A percentile compares a stretch with the other conserved stretches of the same genome.
Conservation (phyloP, 202 grass and related monocot species). For the Hordeum pubiflorum region DNA sequence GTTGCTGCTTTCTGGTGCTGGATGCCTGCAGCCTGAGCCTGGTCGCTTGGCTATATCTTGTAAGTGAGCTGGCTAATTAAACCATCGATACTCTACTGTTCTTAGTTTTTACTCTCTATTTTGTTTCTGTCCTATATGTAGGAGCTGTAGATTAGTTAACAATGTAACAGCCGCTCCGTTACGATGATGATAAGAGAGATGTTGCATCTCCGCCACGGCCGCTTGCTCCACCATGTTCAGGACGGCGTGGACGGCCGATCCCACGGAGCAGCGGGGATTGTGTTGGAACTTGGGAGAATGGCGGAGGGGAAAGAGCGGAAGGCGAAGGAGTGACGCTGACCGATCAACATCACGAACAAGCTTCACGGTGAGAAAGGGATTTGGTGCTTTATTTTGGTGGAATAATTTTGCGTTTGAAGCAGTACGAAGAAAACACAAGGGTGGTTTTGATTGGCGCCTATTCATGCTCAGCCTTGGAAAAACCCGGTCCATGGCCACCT, state of each 20-base stretch:
- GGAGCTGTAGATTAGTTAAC: neutral
- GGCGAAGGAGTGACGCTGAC: neutral
- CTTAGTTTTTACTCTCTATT: neutral
- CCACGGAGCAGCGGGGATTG: neutral
- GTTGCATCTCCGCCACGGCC: neutral
- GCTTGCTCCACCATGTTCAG: neutral
- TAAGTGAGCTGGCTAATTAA: neutral
- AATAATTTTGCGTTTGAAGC: neutral
- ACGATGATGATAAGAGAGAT: neutral
- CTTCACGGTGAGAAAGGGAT: neutral
- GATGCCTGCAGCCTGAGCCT: neutral
- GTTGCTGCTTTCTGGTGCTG: neutral
- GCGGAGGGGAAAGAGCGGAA: neutral
- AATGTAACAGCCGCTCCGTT: neutral
- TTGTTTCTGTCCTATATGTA: neutral
- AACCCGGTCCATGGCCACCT: neutral
- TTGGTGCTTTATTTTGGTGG: neutral
- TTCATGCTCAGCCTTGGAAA: neutral
- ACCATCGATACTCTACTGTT: neutral
- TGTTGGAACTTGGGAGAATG: neutral
- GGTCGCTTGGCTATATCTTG: neutral
- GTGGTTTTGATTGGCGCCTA: neutral
- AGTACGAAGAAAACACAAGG: neutral
- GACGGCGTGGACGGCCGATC: neutral
- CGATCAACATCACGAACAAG: neutral